phyloP scores from a whole-genome alignment of 2,329 filamentous ascomycete species.

The Aspergillus phoenicis region DNA sequence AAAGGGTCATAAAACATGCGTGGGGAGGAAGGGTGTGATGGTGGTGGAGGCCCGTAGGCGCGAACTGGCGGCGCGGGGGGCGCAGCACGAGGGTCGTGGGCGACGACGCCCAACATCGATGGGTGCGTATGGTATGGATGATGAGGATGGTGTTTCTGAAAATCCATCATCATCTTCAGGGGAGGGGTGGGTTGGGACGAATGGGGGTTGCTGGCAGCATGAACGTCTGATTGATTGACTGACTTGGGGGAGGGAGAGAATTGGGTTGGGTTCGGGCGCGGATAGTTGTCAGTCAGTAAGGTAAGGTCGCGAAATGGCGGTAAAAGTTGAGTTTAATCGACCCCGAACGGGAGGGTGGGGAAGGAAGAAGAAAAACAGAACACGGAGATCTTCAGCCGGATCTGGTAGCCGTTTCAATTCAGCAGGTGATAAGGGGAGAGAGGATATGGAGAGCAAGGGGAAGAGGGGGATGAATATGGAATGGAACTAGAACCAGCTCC shows the following conservation, averaged over 20 bases:
- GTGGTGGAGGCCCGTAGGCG: conserved; percentile 7
- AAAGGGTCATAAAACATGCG: conserved; percentile 12
- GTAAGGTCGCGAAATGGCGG: conserved; percentile 18
- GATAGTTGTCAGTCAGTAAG: neutral
- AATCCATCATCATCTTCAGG: conserved; percentile 29
- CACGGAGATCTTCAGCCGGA: neutral
- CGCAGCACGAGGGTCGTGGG: conserved; percentile 35
- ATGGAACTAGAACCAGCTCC: neutral
- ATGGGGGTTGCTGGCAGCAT: neutral
- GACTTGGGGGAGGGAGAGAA: neutral
- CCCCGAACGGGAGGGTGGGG: neutral
- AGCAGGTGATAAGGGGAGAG: neutral
- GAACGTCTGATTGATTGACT: neutral
- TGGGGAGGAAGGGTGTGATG: conserved; percentile 11
- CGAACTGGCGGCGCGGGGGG: conserved; percentile 19
- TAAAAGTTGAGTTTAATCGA: conserved; percentile 14
- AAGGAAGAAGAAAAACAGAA: neutral
- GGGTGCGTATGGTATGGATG: conserved; percentile 35
- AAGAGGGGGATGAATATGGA: neutral
- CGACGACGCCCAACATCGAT: conserved; percentile 31
- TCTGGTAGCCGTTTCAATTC: neutral
- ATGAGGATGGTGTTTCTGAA: conserved; percentile 24
- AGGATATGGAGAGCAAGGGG: neutral
- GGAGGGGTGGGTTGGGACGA: neutral
- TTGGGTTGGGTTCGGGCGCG: conserved; percentile 10